Base-by-base conservation (phyloP, 2,329 filamentous ascomycete genomes). In the Scorias spongiosa region DNA sequence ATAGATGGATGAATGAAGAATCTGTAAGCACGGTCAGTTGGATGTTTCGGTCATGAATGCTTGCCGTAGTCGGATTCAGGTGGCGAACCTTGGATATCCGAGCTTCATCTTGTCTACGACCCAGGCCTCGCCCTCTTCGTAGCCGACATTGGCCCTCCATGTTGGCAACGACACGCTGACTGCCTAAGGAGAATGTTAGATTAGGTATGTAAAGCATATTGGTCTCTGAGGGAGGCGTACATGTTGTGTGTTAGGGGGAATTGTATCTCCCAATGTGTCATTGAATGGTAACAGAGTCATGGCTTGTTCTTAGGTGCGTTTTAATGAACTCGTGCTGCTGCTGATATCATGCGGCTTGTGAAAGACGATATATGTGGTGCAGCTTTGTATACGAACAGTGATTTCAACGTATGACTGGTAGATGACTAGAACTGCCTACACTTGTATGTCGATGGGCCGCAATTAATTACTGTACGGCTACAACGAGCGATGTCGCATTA, bases 131-230 rank as follows among this genome's bases (percentile, higher is more conserved):
- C 87, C 89, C 63, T 98, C 87, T 63, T 98, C 91, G 58, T 98
- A 98, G 36, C 78, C 89, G 34, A 98, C 71, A 56, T 93, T 96
- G 51, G 87, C 72, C 51, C 72, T 74, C 91, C 91, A 98, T 65
- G 87, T 93, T 34, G 91, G 91, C 20, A 98, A 69, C 12, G 91
- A 96, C 37, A 96, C 89, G 62, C 89, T 96, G 51, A 96, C 85
- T 51, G 89, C 91, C 88, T 95, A 51, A 5, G 40, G 18, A 30
- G 15, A 15, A 42, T 14, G 37, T 52, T 39, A 54, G 48, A 36
- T 7, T 11, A 5, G 5, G 36, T 32, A 20, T 29, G 14, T 28
- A 15, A 43, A 17, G 12, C 14, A 14, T 42, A 10, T 36, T 11
- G 15, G 18, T 29, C 29, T 2, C 15, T 28, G 18, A 2, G 36